Percentiles rank a stretch among this genome's conserved stretches.
phyloP scores from a whole-genome alignment of 2,329 filamentous ascomycete species.

The Talaromyces sp. region DNA sequence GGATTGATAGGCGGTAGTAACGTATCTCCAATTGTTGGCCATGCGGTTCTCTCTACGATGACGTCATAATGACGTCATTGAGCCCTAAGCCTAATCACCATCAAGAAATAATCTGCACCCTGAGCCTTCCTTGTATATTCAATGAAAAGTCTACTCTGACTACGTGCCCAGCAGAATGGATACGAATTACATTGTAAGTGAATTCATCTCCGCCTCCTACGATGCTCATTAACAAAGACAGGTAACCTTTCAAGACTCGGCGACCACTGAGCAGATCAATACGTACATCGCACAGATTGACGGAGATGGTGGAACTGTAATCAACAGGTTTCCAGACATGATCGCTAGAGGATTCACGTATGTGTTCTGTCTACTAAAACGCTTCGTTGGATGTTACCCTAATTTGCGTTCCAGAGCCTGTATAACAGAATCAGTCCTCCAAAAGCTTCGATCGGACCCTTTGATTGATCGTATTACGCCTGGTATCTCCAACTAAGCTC shows the following conservation, averaged over 20 bases:
- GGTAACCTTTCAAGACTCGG: background rate
- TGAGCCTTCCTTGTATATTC: background rate
- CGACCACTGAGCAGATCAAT: conserved; percentile 2
- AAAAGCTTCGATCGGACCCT: background rate
- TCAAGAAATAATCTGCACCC: conserved; percentile 1
- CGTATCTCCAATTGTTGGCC: too few species aligned
- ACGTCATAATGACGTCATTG: background rate
- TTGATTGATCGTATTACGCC: background rate
- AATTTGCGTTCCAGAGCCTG: background rate
- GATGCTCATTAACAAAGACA: background rate
- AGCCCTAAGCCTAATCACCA: background rate
- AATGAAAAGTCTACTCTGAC: background rate
- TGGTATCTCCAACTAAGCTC: background rate
- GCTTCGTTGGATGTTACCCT: background rate
- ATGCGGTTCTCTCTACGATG: too few species aligned
- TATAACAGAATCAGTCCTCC: background rate
- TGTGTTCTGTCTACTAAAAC: background rate
- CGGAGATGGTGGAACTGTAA: background rate
- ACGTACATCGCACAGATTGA: background rate
- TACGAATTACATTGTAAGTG: background rate
- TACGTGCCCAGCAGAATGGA: background rate
- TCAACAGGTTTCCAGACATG: background rate
- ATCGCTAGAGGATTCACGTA: background rate
- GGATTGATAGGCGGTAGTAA: too few species aligned
- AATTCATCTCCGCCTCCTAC: background rate